These are phyloP conservation scores for Fusarium fujikuroi DNA, from an alignment of 2,329 filamentous ascomycete species.

Conservation along the genomic window DNA sequence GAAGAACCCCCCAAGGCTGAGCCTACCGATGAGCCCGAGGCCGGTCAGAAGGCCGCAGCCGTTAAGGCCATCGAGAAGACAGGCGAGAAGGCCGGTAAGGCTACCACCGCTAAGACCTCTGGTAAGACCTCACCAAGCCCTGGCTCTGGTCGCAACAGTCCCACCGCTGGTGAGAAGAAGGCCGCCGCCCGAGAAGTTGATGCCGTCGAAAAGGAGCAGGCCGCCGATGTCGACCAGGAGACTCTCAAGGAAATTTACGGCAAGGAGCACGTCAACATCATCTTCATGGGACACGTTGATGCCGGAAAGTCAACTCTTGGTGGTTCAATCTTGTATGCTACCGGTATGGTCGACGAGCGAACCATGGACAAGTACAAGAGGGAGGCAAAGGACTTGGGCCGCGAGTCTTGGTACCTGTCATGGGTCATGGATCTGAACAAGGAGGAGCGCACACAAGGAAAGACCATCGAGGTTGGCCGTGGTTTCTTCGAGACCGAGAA, in stretches of 20 bases:
- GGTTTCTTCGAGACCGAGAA: constrained; percentile 98
- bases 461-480: constrained; percentile 96
- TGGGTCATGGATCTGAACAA: constrained; percentile 98
- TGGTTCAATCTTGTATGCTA: constrained; percentile 90
- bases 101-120: constrained; percentile 58
- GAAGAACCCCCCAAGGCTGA: constrained; percentile 61
- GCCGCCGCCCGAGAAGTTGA: constrained; percentile 74
- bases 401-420: constrained; percentile 98
- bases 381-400: constrained; percentile 94
- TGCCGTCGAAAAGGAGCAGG: constrained; percentile 84
- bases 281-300: constrained; percentile 98
- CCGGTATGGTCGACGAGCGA: constrained; percentile 99
- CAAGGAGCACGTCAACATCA: constrained; percentile 92
- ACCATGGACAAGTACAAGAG: constrained; percentile 98
- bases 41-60: constrained; percentile 85
- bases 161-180: constrained; percentile 69
- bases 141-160: constrained; percentile 86
- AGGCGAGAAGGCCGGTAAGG: constrained; percentile 68
- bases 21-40: constrained; percentile 65
- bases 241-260: constrained; percentile 96
- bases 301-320: constrained; percentile 97
- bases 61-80: constrained; percentile 93
- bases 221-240: constrained; percentile 74
- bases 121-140: constrained; percentile 84
- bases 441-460: constrained; percentile 95